Conservation (phyloP, 2,329 filamentous ascomycete species). For the Metarhizium anisopliae region DNA sequence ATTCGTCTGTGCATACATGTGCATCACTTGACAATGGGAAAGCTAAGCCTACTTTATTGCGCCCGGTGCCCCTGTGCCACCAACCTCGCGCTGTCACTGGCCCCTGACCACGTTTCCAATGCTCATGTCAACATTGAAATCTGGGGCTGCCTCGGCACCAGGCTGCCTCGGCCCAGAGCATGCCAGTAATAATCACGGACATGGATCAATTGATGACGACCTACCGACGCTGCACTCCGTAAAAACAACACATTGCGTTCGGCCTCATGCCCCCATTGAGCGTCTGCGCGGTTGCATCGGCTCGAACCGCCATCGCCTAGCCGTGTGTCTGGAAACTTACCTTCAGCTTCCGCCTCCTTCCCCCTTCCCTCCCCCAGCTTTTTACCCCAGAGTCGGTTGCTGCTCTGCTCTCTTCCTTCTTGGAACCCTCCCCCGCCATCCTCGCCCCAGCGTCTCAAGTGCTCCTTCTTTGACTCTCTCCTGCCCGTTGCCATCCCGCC, state of each 20-base stretch:
- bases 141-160: background rate
- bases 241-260: background rate
- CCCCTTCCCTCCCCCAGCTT: background rate
- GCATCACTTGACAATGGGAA: too few relatives aligned
- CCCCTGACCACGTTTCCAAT: too few relatives aligned
- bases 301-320: background rate
- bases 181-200: background rate
- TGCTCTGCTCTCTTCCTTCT: background rate
- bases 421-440: background rate
- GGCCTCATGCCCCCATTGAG: conserved; percentile 8
- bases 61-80: too few relatives aligned
- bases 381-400: background rate
- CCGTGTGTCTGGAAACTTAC: background rate
- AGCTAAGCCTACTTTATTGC: too few relatives aligned
- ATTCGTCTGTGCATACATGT: too few relatives aligned
- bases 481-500: background rate
- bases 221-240: too few relatives aligned
- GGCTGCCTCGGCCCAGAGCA: background rate
- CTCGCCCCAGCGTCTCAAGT: background rate
- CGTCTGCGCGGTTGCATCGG: conserved; percentile 1
- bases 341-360: background rate
- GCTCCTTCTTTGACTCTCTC: background rate
- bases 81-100: too few relatives aligned
- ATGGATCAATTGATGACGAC: background rate
- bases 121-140: background rate